Evolutionary conservation across 805 yeast species (phyloP), one percentile per base, ranked within the genome.

Genomic region (Lachancea meyersii): DNA sequence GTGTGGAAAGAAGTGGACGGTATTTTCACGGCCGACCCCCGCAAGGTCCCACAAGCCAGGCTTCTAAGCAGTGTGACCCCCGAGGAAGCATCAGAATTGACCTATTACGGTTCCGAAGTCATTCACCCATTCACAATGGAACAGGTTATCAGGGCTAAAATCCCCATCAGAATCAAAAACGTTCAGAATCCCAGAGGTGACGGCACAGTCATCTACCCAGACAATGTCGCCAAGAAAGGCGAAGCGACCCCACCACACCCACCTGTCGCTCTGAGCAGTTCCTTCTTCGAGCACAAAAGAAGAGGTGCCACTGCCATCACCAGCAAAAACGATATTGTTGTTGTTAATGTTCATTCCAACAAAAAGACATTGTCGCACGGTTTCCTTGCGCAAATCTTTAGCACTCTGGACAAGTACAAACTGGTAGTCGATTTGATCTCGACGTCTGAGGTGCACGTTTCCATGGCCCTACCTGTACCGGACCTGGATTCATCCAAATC

Each of bases 1-100:
- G 86, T 93, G 38, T 93, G 98, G 98, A 93, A 93, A 57, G 98
- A 93, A 69, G 98, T 93, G 40, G 98, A 93, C 62, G 98, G 98
- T 55, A 93, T 93, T 31, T 93, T 93, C 70, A 89, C 97, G 0
- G 98, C 98, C 2, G 98, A 93, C 62, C 98, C 98, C 31, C 74
- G 98, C 48, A 93, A 93, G 56, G 97, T 93, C 22, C 82, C 88
- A 28, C 79, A 78, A 43, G 98, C 98, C 3, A 74, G 95, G 53
- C 70, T 91, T 40, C 71, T 93, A 50, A 77, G 79, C 45, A 78
- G 87, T 41, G 96, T 93, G 49, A 93, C 97, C 0, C 98, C 98
- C 3, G 97, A 93, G 60, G 98, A 93, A 69, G 98, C 98, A 4
- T 93, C 97, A 0, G 98, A 93, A 69, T 76, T 93, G 63, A 93